Base-by-base conservation (phyloP, 1,139 yeast species). In the Geotrichum klebahnii region DNA sequence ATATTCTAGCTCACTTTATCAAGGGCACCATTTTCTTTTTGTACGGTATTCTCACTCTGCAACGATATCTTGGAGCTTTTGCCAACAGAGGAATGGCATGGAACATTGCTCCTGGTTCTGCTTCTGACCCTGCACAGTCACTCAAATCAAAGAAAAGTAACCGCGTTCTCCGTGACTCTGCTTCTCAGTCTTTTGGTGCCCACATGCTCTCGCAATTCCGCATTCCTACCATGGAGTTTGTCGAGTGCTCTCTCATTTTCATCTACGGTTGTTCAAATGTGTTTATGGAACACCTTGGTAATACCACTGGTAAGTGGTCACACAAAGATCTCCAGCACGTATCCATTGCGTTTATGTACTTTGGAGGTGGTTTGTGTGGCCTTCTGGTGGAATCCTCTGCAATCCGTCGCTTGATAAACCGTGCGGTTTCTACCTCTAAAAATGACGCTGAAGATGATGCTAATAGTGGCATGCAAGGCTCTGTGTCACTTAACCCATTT, bases 251-350 rank as follows among this genome's bases (percentile, higher is more conserved):
- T 35, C 71, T 89, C 55, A 87, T 92, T 54, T 80, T 88, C 63
- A 80, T 88, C 60, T 92, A 92, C 66, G 98, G 98, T 16, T 71
- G 80, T 24, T 84, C 97, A 23, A 90, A 92, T 65, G 74, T 92
- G 29, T 92, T 92, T 63, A 68, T 92, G 69, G 98, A 92, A 69
- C 97, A 88, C 66, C 75, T 92, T 58, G 84, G 95, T 5, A 74
- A 78, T 51, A 65, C 72, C 16, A 90, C 84, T 48, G 94, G 92
- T 33, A 79, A 68, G 46, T 92, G 97, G 96, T 74, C 86, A 9
- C 85, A 95, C 37, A 90, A 90, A 67, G 98, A 92, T 66, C 77
- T 92, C 57, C 97, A 92, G 69, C 98, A 92, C 66, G 95, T 75
- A 9, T 87, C 96, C 14, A 90, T 92, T 67, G 98, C 98, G 1